Evolutionary conservation across 306 rosid genomes (phyloP).

Genomic region (Glycine tomentella): DNA sequence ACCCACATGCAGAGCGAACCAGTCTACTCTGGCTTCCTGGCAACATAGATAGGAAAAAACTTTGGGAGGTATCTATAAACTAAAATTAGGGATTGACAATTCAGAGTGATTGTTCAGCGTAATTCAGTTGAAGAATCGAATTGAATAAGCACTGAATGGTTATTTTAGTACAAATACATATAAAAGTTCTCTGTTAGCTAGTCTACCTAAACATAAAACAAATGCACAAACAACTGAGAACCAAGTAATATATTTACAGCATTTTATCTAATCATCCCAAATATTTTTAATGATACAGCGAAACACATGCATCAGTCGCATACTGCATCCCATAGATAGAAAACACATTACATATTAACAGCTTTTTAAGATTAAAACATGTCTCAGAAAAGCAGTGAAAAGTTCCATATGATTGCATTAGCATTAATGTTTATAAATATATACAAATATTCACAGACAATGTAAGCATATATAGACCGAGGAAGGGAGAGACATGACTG

Average conservation of each 20-base stretch:
- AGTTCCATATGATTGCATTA: constrained; percentile 42
- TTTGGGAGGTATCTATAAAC: not conserved
- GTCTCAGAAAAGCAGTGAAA: constrained; percentile 21
- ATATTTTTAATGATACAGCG: not conserved
- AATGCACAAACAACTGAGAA: not conserved
- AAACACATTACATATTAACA: constrained; percentile 43
- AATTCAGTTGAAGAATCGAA: not conserved
- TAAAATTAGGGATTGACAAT: not conserved
- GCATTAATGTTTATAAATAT: constrained; percentile 41
- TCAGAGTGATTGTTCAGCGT: not conserved
- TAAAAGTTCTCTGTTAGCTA: not conserved
- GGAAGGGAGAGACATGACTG: constrained; percentile 28
- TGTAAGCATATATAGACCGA: constrained; percentile 30
- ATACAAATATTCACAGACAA: constrained; percentile 54
- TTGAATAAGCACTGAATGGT: not conserved
- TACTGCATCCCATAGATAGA: constrained; percentile 26
- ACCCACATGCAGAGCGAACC: not conserved
- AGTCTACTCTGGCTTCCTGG: not conserved
- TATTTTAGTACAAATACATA: not conserved
- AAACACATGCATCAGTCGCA: constrained; percentile 25
- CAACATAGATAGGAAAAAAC: not conserved
- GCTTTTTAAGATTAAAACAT: constrained; percentile 34
- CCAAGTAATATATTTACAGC: constrained; percentile 9
- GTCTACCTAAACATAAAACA: not conserved
- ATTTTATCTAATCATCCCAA: constrained; percentile 12